Conservation (phyloP, 2,329 filamentous ascomycete genomes). For the Coniochaeta sp. region DNA sequence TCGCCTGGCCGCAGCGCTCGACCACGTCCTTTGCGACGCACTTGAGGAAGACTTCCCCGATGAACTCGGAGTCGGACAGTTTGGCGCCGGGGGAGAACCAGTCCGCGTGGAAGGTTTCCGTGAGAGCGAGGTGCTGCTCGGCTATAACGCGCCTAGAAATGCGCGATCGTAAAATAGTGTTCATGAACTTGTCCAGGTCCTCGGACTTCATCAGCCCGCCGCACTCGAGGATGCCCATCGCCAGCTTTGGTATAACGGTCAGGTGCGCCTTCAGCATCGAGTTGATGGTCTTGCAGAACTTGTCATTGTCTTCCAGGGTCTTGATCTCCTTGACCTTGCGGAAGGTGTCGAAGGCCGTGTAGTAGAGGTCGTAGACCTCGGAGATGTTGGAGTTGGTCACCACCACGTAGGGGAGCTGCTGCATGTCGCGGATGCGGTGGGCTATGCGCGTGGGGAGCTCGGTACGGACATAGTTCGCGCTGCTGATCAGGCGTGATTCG, state of each 20-base stretch:
- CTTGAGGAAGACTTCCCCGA: constrained; percentile 90
- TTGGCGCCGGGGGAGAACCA: constrained; percentile 82
- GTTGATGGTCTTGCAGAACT: constrained; percentile 72
- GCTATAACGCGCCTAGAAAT: constrained; percentile 96
- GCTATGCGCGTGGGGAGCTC: constrained; percentile 86
- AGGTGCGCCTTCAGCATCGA: constrained; percentile 80
- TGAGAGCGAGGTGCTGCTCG: constrained; percentile 91
- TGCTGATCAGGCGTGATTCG: constrained; percentile 81
- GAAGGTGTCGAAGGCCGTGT: constrained; percentile 89
- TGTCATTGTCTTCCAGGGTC: constrained; percentile 82
- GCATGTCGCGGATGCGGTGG: constrained; percentile 94
- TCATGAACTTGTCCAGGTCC: constrained; percentile 91
- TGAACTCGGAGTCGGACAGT: constrained; percentile 70
- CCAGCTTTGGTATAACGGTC: constrained; percentile 86
- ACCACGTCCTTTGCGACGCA: constrained; percentile 89
- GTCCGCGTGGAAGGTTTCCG: constrained; percentile 85
- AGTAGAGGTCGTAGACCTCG: constrained; percentile 94
- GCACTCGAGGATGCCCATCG: constrained; percentile 91
- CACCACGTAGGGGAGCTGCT: constrained; percentile 90
- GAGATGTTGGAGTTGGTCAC: constrained; percentile 93
- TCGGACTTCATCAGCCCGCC: constrained; percentile 72
- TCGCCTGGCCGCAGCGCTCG: constrained; percentile 70
- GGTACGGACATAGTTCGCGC: constrained; percentile 93
- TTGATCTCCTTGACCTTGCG: constrained; percentile 79
- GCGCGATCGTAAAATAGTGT: constrained; percentile 79